Conservation (phyloP, 768 basidiomycete species). For the Psilocybe cyanescens region DNA sequence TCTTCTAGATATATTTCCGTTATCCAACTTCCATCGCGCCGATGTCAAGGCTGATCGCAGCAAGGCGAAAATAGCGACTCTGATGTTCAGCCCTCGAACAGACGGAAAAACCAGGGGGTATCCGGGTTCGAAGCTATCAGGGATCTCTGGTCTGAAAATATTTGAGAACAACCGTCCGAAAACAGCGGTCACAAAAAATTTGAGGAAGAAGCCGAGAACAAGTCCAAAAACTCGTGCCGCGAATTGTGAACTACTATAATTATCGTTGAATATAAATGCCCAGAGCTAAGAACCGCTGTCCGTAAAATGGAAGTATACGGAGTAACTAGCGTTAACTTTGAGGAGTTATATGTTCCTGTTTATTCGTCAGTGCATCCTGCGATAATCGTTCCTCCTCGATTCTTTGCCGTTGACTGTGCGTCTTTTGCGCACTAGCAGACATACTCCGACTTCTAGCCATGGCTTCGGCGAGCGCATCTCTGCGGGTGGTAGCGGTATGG, state of each 20-base stretch:
- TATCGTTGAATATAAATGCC: neutral
- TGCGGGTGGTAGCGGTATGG: constrained; percentile 26
- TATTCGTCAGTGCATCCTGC: neutral
- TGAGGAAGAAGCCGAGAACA: neutral
- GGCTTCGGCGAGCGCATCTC: constrained; percentile 27
- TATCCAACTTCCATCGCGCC: constrained; percentile 13
- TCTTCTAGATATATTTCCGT: constrained; percentile 14
- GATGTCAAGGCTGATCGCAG: constrained; percentile 1
- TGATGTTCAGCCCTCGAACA: neutral
- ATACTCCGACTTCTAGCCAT: constrained; percentile 16
- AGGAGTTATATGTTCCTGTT: neutral
- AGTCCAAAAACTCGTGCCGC: neutral
- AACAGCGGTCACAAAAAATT: neutral
- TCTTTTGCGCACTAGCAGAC: neutral
- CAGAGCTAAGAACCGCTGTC: neutral
- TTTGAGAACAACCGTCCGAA: neutral
- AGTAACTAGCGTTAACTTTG: neutral
- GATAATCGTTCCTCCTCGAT: neutral
- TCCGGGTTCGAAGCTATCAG: neutral
- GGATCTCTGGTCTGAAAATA: neutral
- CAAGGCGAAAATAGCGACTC: neutral
- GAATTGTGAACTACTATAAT: neutral
- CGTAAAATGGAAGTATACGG: neutral
- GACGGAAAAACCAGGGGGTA: neutral
- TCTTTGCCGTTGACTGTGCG: neutral